A percentile compares a stretch with the other conserved stretches of the same genome.
These are phyloP conservation scores for Aethionema arabicum DNA, from an alignment of 345 rosid genomes.

Conservation along the genomic window DNA sequence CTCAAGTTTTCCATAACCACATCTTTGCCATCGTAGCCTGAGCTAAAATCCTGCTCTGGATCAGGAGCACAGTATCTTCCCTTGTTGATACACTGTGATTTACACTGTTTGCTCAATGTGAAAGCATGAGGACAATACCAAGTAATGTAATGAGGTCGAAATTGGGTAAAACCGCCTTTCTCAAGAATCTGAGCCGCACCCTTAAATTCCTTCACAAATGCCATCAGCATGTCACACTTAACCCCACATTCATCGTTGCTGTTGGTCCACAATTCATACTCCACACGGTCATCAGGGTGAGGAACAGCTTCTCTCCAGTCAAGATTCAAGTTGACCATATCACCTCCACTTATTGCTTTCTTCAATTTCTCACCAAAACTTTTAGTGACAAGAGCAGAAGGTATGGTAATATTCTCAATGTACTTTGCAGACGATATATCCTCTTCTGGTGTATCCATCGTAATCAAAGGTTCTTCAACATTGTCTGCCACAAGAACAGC, in stretches of 20 bases:
- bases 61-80: slow-evolving; percentile 38
- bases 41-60: slow-evolving; percentile 79
- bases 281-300: slow-evolving; percentile 89
- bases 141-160: slow-evolving; percentile 80
- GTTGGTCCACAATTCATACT: slow-evolving; percentile 81
- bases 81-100: slow-evolving; percentile 81
- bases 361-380: slow-evolving; percentile 71
- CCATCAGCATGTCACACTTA: slow-evolving; percentile 79
- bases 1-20: slow-evolving; percentile 78
- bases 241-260: slow-evolving; percentile 86
- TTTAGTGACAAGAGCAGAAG: slow-evolving; percentile 90
- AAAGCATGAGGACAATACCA: slow-evolving; percentile 86
- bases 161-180: slow-evolving; percentile 76
- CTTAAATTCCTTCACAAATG: slow-evolving; percentile 68
- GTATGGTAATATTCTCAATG: slow-evolving; percentile 88
- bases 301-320: slow-evolving; percentile 97
- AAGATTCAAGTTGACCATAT: slow-evolving; percentile 93
- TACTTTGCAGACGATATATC: slow-evolving; percentile 63
- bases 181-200: slow-evolving; percentile 82
- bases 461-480: slow-evolving; percentile 77
- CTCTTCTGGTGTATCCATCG: slow-evolving; percentile 91
- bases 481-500: slow-evolving; percentile 94
- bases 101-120: slow-evolving; percentile 74
- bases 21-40: slow-evolving; percentile 78
- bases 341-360: slow-evolving; percentile 61